phyloP scores from a whole-genome alignment of 2,329 filamentous ascomycete species.

The Aspergillus viridinutans region DNA sequence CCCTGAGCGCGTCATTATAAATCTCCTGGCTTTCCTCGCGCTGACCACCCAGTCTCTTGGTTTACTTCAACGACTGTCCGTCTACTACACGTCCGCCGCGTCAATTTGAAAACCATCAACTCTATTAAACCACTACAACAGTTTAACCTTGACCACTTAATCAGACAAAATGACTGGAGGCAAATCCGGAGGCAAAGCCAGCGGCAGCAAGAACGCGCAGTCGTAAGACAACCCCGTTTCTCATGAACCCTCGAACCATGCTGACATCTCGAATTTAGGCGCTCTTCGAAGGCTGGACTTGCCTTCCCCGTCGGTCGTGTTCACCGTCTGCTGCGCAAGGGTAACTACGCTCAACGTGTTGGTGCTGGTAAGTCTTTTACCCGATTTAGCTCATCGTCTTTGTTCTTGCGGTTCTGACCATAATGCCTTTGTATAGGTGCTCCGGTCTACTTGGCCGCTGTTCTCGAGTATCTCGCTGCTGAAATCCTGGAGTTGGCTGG shows the following conservation, averaged over 20 bases:
- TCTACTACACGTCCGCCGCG: conserved; percentile 3
- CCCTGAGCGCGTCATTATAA: conserved; percentile 43
- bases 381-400: neutral
- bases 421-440: conserved; percentile 50
- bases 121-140: conserved; percentile 7
- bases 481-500: conserved; percentile 99
- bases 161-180: conserved; percentile 97
- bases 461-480: conserved; percentile 96
- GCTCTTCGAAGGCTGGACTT: conserved; percentile 98
- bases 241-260: conserved; percentile 29
- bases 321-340: conserved; percentile 97
- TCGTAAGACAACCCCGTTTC: conserved; percentile 66
- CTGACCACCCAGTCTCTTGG: conserved; percentile 27
- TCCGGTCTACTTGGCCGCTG: conserved; percentile 93
- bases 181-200: conserved; percentile 99
- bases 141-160: conserved; percentile 31
- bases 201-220: conserved; percentile 97
- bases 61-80: conserved; percentile 16
- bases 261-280: conserved; percentile 54
- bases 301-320: conserved; percentile 99
- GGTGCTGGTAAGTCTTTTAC: conserved; percentile 67
- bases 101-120: neutral
- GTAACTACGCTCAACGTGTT: conserved; percentile 99
- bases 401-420: neutral
- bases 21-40: conserved; percentile 33